Base-by-base conservation (phyloP, 2,329 filamentous ascomycete species). In the Claviceps spartinae region DNA sequence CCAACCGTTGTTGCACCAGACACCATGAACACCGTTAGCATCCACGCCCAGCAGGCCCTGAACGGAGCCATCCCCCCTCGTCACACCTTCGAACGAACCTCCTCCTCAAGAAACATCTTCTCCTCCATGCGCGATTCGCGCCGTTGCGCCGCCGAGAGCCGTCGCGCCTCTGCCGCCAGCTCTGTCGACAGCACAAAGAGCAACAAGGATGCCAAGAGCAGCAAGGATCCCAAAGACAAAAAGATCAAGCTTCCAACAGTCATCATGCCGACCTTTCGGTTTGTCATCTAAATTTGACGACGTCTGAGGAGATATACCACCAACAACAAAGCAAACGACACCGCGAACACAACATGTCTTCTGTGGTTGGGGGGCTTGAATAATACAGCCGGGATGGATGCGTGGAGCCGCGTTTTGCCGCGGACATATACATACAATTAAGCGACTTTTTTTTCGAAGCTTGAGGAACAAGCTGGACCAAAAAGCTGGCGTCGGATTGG, bases 71-170 rank as follows among this genome's bases (percentile, higher is more conserved):
- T 20, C 9, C 20, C 18, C 9, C 7, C 8, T 20, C n/a, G n/a
- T 22, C 40, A 42, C n/a, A 14, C 20, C n/a, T 42, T 13, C 40
- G 18, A 42, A 9, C 40, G 8, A 22, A 11, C 4, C 18, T 13
- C 40, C 2, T 22, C 18, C 9, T 34, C 30, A 34, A 42, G 13
- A 42, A 42, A 42, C n/a, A 14, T 22, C 45, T 47, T 55, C 37
- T 40, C 54, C 18, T 45, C 49, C 41, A 50, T 56, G 53, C 38
- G 54, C 22, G 24, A n/a, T n/a, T 46, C 24, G 14, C 43, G 22
- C 8, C 26, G 43, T 16, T 11, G 24, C 43, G 26, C 43, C 16
- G 24, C 43, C 5, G 24, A 49, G 48, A 49, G 48, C 38, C 48
- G 48, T 14, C 48, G 52, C 45, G 30, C 18, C 4, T 54, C 52